These are phyloP conservation scores for Paramyrothecium roridum DNA, from an alignment of 2,329 filamentous ascomycete genomes.

Conservation along the genomic window DNA sequence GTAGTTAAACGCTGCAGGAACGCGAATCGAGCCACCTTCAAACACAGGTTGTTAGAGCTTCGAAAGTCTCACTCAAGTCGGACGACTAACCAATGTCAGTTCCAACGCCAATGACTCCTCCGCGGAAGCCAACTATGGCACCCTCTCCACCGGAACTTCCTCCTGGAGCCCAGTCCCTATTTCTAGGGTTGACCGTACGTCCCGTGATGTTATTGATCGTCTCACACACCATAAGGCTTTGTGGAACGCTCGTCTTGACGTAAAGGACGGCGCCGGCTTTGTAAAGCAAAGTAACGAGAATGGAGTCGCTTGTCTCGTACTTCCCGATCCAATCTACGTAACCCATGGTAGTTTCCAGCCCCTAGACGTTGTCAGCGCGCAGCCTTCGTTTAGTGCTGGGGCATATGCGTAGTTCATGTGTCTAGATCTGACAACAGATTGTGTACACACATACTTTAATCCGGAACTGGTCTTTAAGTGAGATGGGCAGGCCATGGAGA, in stretches of 20 bases:
- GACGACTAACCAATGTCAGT: conserved; percentile 28
- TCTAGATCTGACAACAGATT: no score
- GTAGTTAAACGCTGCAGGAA: conserved; percentile 26
- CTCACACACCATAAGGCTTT: conserved; percentile 62
- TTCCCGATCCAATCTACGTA: conserved; percentile 28
- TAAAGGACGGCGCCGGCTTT: conserved; percentile 20
- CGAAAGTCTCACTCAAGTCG: conserved; percentile 1
- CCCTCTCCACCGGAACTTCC: conserved; percentile 35
- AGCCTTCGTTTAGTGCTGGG: no score
- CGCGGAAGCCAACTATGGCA: conserved; percentile 28
- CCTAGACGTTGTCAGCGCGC: conserved; percentile 12
- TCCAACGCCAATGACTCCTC: conserved; percentile 28
- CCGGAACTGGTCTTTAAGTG: conserved; percentile 42
- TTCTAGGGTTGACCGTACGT: conserved; percentile 28
- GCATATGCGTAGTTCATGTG: no score
- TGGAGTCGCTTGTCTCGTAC: conserved; percentile 21
- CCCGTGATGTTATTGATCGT: conserved; percentile 24
- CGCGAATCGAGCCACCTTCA: conserved; percentile 24
- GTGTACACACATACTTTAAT: conserved; percentile 14
- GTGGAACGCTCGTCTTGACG: conserved; percentile 44
- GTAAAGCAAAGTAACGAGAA: conserved; percentile 23
- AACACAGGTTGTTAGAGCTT: no score
- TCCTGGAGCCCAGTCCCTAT: conserved; percentile 26
- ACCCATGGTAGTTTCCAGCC: conserved; percentile 43
- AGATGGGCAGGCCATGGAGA: conserved; percentile 59